Percentiles rank a stretch among this genome's conserved stretches.
Conservation (phyloP, 805 yeast genomes). For the Jamesozyma gamospora region DNA sequence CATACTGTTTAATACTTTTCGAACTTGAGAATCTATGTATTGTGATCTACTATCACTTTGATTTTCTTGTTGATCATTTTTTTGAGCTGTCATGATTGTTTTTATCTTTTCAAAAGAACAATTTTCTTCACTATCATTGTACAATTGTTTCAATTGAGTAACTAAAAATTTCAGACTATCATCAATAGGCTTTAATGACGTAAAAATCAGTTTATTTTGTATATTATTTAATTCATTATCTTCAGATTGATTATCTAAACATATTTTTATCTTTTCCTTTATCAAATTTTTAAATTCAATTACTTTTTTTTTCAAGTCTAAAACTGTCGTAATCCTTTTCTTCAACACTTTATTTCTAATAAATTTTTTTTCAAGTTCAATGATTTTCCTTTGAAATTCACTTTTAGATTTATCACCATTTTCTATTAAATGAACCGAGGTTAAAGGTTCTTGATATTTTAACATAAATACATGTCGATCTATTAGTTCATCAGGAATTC, state of each 20-base stretch:
- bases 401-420: slow-evolving; percentile 6
- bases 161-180: slow-evolving; percentile 20
- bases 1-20: neutral
- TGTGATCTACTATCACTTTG: slow-evolving; percentile 1
- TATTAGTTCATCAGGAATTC: slow-evolving; percentile 55
- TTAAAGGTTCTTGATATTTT: slow-evolving; percentile 56
- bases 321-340: slow-evolving; percentile 12
- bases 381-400: slow-evolving; percentile 14
- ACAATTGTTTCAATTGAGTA: slow-evolving; percentile 18
- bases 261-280: slow-evolving; percentile 2
- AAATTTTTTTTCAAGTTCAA: slow-evolving; percentile 15
- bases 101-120: slow-evolving; percentile 19
- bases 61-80: neutral
- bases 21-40: slow-evolving; percentile 7
- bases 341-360: slow-evolving; percentile 10
- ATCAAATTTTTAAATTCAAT: slow-evolving; percentile 13
- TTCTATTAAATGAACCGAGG: slow-evolving; percentile 6
- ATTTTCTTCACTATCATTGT: slow-evolving; percentile 19
- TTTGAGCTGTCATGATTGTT: neutral
- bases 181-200: slow-evolving; percentile 22
- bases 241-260: neutral
- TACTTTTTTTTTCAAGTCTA: slow-evolving; percentile 16
- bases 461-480: slow-evolving; percentile 58
- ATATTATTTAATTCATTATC: neutral
- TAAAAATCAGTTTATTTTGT: slow-evolving; percentile 9